These are phyloP conservation scores for Globisporangium takayamanum DNA, from an alignment of 352 stramenopile genomes.

Conservation along the genomic window DNA sequence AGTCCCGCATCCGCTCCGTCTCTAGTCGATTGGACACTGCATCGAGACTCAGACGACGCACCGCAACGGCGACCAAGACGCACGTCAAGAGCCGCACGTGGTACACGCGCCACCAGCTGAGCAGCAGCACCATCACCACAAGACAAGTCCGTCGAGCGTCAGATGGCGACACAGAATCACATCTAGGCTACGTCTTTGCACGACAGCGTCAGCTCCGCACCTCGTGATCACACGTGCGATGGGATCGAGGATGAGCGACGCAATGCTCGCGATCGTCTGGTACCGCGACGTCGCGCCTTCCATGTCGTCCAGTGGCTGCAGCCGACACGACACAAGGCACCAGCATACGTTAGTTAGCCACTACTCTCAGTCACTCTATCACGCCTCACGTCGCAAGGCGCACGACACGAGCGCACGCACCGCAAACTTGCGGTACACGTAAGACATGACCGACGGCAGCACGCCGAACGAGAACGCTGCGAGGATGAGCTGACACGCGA, in stretches of 20 bases:
- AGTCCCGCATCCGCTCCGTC: not conserved
- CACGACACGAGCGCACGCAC: constrained; percentile 17
- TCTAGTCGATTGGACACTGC: not conserved
- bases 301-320: constrained; percentile 26
- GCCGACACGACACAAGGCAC: not conserved
- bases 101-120: constrained; percentile 42
- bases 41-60: constrained; percentile 16
- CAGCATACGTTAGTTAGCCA: not conserved
- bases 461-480: constrained; percentile 60
- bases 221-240: constrained; percentile 34
- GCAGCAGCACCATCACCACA: not conserved
- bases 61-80: constrained; percentile 29
- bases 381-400: not conserved
- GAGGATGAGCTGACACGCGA: constrained; percentile 48
- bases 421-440: constrained; percentile 65
- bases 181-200: too few relatives aligned
- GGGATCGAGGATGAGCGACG: constrained; percentile 47
- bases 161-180: not conserved
- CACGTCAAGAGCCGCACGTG: constrained; percentile 33
- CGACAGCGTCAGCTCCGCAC: constrained; percentile 3
- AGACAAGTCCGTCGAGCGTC: not conserved
- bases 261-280: constrained; percentile 50
- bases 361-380: too few relatives aligned
- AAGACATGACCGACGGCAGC: constrained; percentile 64
- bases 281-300: constrained; percentile 36